These are phyloP conservation scores for Bombardia bombarda DNA, from an alignment of 495 filamentous ascomycete species.

Conservation along the genomic window DNA sequence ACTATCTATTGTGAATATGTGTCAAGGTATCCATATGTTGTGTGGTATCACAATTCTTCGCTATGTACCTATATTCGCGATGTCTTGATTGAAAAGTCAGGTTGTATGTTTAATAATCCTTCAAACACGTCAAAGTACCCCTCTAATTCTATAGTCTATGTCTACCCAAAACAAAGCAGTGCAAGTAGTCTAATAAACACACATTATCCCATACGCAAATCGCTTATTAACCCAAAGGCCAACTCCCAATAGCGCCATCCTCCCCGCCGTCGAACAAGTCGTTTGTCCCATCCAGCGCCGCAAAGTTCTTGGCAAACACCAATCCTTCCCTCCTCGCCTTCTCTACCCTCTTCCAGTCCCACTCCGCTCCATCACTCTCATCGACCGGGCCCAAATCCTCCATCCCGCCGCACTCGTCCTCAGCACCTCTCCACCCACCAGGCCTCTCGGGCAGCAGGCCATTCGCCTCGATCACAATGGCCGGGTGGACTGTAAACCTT, in stretches of 20 bases:
- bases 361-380: slow-evolving; percentile 17
- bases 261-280: slow-evolving; percentile 39
- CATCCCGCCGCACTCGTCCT: slow-evolving; percentile 27
- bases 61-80: too few relatives aligned
- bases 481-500: slow-evolving; percentile 74
- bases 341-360: slow-evolving; percentile 45
- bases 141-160: too few relatives aligned
- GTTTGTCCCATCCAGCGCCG: slow-evolving; percentile 42
- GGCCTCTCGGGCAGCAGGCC: slow-evolving; percentile 58
- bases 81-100: too few relatives aligned
- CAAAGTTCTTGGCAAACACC: slow-evolving; percentile 41
- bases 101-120: too few relatives aligned
- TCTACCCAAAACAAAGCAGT: too few relatives aligned
- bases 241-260: slow-evolving; percentile 38
- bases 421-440: slow-evolving; percentile 37
- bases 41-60: too few relatives aligned
- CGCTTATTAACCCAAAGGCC: slow-evolving; percentile 36
- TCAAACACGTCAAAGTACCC: too few relatives aligned
- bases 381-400: slow-evolving; percentile 17
- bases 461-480: slow-evolving; percentile 60
- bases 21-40: too few relatives aligned
- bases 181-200: too few relatives aligned
- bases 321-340: slow-evolving; percentile 36
- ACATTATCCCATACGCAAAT: too few relatives aligned
- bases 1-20: too few relatives aligned